phyloP scores from a whole-genome alignment of 2,329 filamentous ascomycete species.

The Aspergillus thermomutatus region DNA sequence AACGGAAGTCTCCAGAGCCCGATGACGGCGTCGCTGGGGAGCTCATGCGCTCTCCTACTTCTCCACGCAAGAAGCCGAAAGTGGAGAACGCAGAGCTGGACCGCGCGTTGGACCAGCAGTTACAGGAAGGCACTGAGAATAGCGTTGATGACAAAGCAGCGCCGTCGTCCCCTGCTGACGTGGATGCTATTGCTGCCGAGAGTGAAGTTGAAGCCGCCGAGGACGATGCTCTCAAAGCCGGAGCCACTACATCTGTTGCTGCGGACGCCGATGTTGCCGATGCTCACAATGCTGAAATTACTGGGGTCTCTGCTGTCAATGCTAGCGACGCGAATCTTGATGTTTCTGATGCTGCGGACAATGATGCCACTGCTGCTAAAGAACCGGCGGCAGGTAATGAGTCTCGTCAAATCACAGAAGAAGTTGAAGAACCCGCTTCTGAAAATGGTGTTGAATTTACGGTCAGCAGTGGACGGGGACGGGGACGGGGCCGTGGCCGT shows the following conservation, averaged over 20 bases:
- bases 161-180: slow-evolving; percentile 16
- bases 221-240: slow-evolving; percentile 11
- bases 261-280: not conserved
- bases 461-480: slow-evolving; percentile 28
- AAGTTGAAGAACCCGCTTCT: slow-evolving; percentile 18
- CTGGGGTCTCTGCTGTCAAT: slow-evolving; percentile 2
- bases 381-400: slow-evolving; percentile 13
- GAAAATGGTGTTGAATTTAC: slow-evolving; percentile 17
- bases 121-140: slow-evolving; percentile 14
- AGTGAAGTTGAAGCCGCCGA: not conserved
- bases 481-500: slow-evolving; percentile 32
- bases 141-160: slow-evolving; percentile 17
- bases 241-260: not conserved
- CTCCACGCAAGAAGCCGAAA: slow-evolving; percentile 29
- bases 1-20: slow-evolving; percentile 25
- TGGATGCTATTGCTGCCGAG: not conserved
- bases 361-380: not conserved
- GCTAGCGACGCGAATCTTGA: not conserved
- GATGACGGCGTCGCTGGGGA: slow-evolving; percentile 15
- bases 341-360: not conserved
- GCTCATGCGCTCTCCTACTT: slow-evolving; percentile 11
- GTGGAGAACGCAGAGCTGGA: slow-evolving; percentile 27
- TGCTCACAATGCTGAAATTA: not conserved
- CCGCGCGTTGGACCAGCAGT: slow-evolving; percentile 16
- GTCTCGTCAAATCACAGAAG: slow-evolving; percentile 22